Conservation (phyloP, 257 asterid genomes). For the Solanum chaucha region DNA sequence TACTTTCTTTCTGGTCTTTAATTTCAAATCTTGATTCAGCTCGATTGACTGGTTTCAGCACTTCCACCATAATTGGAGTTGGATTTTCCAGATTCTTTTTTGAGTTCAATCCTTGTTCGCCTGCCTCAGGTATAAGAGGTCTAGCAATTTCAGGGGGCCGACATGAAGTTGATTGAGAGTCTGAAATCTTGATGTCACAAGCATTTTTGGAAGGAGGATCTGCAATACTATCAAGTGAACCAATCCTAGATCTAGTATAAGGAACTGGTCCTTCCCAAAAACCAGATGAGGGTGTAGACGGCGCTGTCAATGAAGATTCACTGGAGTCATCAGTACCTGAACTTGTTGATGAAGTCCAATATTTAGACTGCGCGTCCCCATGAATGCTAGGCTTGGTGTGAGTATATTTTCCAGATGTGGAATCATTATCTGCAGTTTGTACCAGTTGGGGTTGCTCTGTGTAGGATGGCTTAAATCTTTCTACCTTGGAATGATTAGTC, state of each 20-base stretch:
- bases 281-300: constrained; percentile 50
- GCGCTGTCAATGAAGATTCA: constrained; percentile 33
- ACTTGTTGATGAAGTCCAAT: constrained; percentile 29
- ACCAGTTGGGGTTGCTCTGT: constrained; percentile 14
- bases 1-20: constrained; percentile 15
- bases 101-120: constrained; percentile 9
- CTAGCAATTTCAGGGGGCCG: constrained; percentile 11
- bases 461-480: constrained; percentile 13
- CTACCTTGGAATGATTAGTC: constrained; percentile 6
- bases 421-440: not conserved
- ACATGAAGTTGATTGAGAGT: constrained; percentile 8
- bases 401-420: constrained; percentile 8
- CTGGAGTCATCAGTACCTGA: constrained; percentile 20
- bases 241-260: constrained; percentile 25
- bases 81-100: constrained; percentile 15
- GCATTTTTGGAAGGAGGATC: constrained; percentile 11
- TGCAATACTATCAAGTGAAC: constrained; percentile 12
- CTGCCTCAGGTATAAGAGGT: constrained; percentile 1
- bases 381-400: constrained; percentile 8
- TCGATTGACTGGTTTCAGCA: constrained; percentile 15
- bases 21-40: constrained; percentile 10
- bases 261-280: constrained; percentile 59
- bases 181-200: constrained; percentile 13
- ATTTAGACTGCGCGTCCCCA: constrained; percentile 12
- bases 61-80: constrained; percentile 3